Evolutionary conservation across 2,329 filamentous ascomycete genomes (phyloP), one percentile per base, ranked within the genome.

Genomic region (Neonectria sp.): DNA sequence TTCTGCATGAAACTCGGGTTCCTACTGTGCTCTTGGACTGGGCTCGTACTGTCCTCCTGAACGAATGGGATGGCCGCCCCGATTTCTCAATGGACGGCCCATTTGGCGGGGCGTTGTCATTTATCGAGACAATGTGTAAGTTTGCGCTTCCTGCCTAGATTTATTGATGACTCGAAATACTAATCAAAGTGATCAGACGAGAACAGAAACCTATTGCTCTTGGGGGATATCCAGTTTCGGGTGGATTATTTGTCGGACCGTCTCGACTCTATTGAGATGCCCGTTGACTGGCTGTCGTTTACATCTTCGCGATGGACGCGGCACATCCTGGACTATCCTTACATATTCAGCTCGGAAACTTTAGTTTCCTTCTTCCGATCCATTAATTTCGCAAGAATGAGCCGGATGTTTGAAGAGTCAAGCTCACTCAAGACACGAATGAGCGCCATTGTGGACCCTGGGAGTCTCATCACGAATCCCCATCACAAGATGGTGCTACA

Each of bases 371-470:
- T 95, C 78, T 98, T 98, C 78, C 91, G 95, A 21, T 90, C 94
- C 4, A 91, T 97, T 75, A 98, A 97, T 77, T 94, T 96, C 75
- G 90, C 93, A 0, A 88, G 88, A 17, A 98, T 98, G 95, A 93
- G 91, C 71, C 89, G 91, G 65, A 89, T 92, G 17, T 95, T 91
- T 73, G 93, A 96, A 75, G 88, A 90, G 70, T 90, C 93, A 0
- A 88, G 84, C 66, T 89, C 88, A 0, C 79, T 89, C 0, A 85
- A 86, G 69, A 86, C 83, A 37, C 83, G 88, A 17, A 88, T 91
- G 74, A 84, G 84, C n/a, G 84, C 85, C 2, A 87, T 89, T 9
- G 83, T 89, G 13, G 83, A 85, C 17, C 84, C 85, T 3, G 85
- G 85, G 25, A 88, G 85, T 55, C 79, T 91, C 1, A 86, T 90